Conservation (phyloP, 345 rosid genomes). For the Populus tremula region DNA sequence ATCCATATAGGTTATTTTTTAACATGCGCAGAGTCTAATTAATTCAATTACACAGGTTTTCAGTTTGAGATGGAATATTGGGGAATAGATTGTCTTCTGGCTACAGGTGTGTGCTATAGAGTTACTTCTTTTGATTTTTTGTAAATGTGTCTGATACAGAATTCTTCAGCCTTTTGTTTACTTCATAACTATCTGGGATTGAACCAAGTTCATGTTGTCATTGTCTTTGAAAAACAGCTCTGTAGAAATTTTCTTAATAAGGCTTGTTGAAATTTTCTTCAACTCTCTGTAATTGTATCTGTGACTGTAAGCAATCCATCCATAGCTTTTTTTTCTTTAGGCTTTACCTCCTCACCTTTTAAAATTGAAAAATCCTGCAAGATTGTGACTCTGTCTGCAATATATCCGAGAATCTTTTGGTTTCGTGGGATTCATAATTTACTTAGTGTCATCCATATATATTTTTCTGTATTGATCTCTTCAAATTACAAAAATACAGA, state of each 20-base stretch:
- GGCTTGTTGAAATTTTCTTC: constrained; percentile 8
- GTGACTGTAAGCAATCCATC: constrained; percentile 9
- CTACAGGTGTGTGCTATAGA: constrained; percentile 17
- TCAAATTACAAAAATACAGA: background rate
- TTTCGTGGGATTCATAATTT: constrained; percentile 9
- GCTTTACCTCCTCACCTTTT: background rate
- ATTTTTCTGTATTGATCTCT: background rate
- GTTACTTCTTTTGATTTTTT: constrained; percentile 11
- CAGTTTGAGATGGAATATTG: constrained; percentile 16
- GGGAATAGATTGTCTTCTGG: background rate
- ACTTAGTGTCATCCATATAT: background rate
- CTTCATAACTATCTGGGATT: constrained; percentile 6
- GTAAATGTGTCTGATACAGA: constrained; percentile 29
- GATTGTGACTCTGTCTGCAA: no score
- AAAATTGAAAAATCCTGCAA: constrained; percentile 1
- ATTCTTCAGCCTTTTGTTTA: constrained; percentile 4
- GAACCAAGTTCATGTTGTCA: background rate
- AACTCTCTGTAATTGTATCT: background rate
- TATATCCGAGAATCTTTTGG: constrained; percentile 6
- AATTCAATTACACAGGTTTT: constrained; percentile 7
- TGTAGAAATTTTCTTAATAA: constrained; percentile 7
- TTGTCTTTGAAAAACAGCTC: background rate
- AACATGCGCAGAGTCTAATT: constrained; percentile 16
- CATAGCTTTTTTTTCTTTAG: background rate
- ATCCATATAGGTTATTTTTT: constrained; percentile 23